Conservation (phyloP, 2,329 filamentous ascomycete genomes). For the Microsporum ferrugineum region DNA sequence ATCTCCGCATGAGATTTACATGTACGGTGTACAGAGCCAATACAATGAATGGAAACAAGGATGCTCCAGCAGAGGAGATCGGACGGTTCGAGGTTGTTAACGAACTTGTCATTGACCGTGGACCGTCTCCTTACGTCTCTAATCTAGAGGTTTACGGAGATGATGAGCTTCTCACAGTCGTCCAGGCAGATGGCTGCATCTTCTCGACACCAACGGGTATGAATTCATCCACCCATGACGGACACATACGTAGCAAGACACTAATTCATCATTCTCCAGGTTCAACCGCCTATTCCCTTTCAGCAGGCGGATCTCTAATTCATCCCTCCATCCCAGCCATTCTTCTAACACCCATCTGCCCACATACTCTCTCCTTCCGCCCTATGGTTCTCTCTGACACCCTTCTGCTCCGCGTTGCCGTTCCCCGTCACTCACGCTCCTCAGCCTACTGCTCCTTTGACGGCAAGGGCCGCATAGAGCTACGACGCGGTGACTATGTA, state of each 20-base stretch:
- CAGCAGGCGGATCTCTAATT: conserved; percentile 86
- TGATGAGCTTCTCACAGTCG: conserved; percentile 84
- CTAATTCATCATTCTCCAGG: conserved; percentile 29
- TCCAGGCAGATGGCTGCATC: conserved; percentile 95
- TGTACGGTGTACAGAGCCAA: conserved; percentile 83
- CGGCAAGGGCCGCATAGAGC: conserved; percentile 87
- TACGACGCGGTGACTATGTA: conserved; percentile 86
- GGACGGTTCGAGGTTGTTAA: conserved; percentile 98
- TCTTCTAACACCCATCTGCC: conserved; percentile 91
- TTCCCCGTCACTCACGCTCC: conserved; percentile 73
- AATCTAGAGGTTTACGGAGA: conserved; percentile 95
- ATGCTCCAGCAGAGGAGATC: conserved; percentile 63
- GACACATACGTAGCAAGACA: conserved; percentile 4
- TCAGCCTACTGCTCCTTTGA: conserved; percentile 97
- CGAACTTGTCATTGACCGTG: conserved; percentile 94
- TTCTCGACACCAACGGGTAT: conserved; percentile 86
- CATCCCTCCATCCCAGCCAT: conserved; percentile 96
- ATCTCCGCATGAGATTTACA: conserved; percentile 96
- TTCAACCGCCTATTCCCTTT: conserved; percentile 90
- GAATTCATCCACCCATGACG: conserved; percentile 7
- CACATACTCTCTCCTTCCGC: conserved; percentile 90
- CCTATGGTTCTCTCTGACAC: conserved; percentile 97
- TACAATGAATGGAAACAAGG: conserved; percentile 33
- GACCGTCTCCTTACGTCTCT: conserved; percentile 91
- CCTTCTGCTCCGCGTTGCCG: conserved; percentile 77